Evolutionary conservation across 768 basidiomycete genomes (phyloP).

Genomic region (Sarcodon aspratus): DNA sequence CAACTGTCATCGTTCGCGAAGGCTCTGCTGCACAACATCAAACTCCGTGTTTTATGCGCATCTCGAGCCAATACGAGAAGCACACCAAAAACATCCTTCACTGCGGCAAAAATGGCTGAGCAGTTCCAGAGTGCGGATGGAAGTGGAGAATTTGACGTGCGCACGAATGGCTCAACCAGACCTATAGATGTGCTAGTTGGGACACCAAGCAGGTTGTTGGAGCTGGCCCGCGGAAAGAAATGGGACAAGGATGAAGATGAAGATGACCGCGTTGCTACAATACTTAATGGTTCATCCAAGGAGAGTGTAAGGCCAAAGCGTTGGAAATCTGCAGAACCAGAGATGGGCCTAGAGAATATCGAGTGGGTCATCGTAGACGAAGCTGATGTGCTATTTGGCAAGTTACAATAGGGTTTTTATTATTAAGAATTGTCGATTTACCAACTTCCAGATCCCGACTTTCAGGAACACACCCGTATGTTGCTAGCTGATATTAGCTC

Average conservation of each 20-base stretch:
- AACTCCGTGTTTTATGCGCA: slow-evolving; percentile 64
- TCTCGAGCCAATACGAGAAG: slow-evolving; percentile 42
- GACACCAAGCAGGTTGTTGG: slow-evolving; percentile 53
- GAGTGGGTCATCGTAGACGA: slow-evolving; percentile 92
- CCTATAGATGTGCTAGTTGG: slow-evolving; percentile 51
- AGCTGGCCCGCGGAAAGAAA: slow-evolving; percentile 41
- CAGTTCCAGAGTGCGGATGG: slow-evolving; percentile 15
- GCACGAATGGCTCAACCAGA: slow-evolving; percentile 5
- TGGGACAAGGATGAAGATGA: slow-evolving; percentile 31
- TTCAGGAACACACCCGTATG: slow-evolving; percentile 58
- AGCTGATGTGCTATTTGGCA: slow-evolving; percentile 84
- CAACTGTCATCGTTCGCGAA: slow-evolving; percentile 74
- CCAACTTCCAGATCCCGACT: slow-evolving; percentile 59
- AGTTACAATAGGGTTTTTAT: slow-evolving; percentile 9
- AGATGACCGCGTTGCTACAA: not conserved
- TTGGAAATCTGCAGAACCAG: slow-evolving; percentile 24
- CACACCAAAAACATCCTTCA: slow-evolving; percentile 16
- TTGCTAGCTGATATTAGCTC: slow-evolving; percentile 61
- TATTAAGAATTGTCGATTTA: not conserved
- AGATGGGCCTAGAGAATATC: slow-evolving; percentile 54
- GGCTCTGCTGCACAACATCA: slow-evolving; percentile 57
- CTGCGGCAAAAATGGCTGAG: slow-evolving; percentile 39
- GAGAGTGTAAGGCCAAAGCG: slow-evolving; percentile 11
- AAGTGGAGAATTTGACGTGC: slow-evolving; percentile 17
- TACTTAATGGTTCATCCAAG: slow-evolving; percentile 2